phyloP scores from a whole-genome alignment of 768 basidiomycete species.

The Pleurotus eryngii region DNA sequence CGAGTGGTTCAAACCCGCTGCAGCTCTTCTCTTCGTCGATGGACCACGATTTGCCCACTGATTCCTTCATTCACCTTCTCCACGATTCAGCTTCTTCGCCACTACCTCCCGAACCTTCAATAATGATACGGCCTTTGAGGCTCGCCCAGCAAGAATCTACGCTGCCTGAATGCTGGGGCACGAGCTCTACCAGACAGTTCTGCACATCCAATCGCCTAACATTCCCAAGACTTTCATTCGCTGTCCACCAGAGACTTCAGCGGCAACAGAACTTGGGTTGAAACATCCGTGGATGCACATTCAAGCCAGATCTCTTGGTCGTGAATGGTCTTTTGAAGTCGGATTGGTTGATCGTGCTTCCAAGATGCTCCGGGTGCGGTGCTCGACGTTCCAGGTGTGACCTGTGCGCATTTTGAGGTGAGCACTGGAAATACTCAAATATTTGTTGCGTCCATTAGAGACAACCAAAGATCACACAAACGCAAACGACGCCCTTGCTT shows the following conservation, averaged over 20 bases:
- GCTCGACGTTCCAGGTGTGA: slow-evolving; percentile 80
- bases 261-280: slow-evolving; percentile 43
- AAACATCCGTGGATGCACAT: slow-evolving; percentile 74
- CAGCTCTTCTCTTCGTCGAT: slow-evolving; percentile 45
- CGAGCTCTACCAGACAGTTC: slow-evolving; percentile 58
- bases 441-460: slow-evolving; percentile 34
- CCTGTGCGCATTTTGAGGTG: slow-evolving; percentile 2
- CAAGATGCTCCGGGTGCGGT: slow-evolving; percentile 56
- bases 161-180: slow-evolving; percentile 22
- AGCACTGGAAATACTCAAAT: not conserved
- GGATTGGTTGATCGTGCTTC: slow-evolving; percentile 66
- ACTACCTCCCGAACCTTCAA: slow-evolving; percentile 41
- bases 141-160: slow-evolving; percentile 17
- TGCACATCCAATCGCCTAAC: slow-evolving; percentile 80
- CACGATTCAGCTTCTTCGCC: slow-evolving; percentile 56
- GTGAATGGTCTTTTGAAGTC: slow-evolving; percentile 74
- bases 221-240: slow-evolving; percentile 65
- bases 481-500: slow-evolving; percentile 46
- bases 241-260: slow-evolving; percentile 40
- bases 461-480: slow-evolving; percentile 46
- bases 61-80: slow-evolving; percentile 65
- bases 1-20: slow-evolving; percentile 62
- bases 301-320: slow-evolving; percentile 65
- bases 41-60: slow-evolving; percentile 51
- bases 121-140: slow-evolving; percentile 40